These are phyloP conservation scores for Omphalea diandra DNA, from an alignment of 441 rosid genomes.

Conservation along the genomic window DNA sequence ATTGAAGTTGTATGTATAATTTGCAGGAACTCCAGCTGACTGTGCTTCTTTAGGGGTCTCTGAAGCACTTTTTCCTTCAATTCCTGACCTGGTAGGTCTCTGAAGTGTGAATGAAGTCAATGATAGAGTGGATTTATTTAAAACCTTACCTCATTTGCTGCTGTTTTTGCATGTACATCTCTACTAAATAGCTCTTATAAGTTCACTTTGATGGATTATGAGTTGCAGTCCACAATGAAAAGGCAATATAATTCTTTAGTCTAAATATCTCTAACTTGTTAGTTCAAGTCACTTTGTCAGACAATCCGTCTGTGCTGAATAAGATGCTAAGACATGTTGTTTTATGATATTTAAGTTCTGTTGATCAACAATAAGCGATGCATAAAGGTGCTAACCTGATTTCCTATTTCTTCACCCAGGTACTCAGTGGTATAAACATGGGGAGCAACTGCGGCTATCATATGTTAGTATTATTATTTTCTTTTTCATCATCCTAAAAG, in stretches of 20 bases:
- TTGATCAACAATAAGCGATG: not conserved
- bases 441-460: conserved; percentile 97
- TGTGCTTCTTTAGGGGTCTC: conserved; percentile 80
- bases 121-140: not conserved
- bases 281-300: not conserved
- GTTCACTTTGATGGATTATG: not conserved
- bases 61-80: conserved; percentile 57
- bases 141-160: not conserved
- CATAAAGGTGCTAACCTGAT: conserved; percentile 1
- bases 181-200: not conserved
- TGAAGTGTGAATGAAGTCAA: not conserved
- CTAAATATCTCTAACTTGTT: not conserved
- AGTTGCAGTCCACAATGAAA: not conserved
- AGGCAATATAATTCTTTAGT: not conserved
- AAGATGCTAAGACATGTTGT: not conserved
- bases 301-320: not conserved
- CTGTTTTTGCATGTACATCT: too few species aligned
- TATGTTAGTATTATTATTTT: conserved; percentile 42
- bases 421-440: conserved; percentile 86
- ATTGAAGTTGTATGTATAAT: conserved; percentile 11
- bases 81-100: conserved; percentile 70
- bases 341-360: not conserved
- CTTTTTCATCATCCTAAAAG: not conserved
- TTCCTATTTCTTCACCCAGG: conserved; percentile 44
- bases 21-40: conserved; percentile 91